A percentile compares a stretch with the other conserved stretches of the same genome.
Conservation (phyloP, 495 filamentous ascomycete species). For the Penicillium flavigenum region DNA sequence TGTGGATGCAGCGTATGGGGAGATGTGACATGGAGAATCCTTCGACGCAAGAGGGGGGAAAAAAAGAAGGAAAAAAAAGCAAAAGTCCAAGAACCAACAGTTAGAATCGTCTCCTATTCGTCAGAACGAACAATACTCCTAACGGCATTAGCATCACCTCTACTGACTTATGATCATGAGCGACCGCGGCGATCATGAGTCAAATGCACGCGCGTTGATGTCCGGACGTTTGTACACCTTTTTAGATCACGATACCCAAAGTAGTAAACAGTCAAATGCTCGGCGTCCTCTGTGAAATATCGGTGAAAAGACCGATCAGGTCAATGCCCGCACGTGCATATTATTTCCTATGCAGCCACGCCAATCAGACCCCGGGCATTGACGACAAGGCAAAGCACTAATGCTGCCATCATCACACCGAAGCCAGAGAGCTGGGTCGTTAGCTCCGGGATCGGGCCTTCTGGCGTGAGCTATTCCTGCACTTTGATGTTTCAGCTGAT, state of each 20-base stretch:
- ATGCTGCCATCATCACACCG: slow-evolving; percentile 27
- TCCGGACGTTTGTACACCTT: not conserved
- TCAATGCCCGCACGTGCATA: not conserved
- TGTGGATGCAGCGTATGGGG: not conserved
- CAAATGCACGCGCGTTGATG: not conserved
- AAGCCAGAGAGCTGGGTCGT: slow-evolving; percentile 18
- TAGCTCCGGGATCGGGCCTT: slow-evolving; percentile 19
- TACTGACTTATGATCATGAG: not conserved
- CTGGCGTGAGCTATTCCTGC: slow-evolving; percentile 6
- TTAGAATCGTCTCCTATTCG: not conserved
- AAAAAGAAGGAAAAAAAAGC: not conserved
- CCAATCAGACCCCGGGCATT: slow-evolving; percentile 21
- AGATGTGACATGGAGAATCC: slow-evolving; percentile 9
- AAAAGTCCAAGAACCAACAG: slow-evolving; percentile 9
- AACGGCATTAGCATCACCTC: not conserved
- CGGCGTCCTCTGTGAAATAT: slow-evolving; percentile 4
- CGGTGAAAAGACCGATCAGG: slow-evolving; percentile 1
- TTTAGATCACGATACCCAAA: not conserved
- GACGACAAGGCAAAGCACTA: slow-evolving; percentile 18
- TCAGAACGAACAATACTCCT: not conserved
- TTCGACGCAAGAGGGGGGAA: not conserved
- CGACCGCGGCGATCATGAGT: slow-evolving; percentile 11
- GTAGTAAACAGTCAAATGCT: not conserved
- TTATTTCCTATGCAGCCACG: not conserved
- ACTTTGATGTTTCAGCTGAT: slow-evolving; percentile 4